These are phyloP conservation scores for Dryas octopetala DNA, from an alignment of 306 rosid genomes.

Conservation along the genomic window DNA sequence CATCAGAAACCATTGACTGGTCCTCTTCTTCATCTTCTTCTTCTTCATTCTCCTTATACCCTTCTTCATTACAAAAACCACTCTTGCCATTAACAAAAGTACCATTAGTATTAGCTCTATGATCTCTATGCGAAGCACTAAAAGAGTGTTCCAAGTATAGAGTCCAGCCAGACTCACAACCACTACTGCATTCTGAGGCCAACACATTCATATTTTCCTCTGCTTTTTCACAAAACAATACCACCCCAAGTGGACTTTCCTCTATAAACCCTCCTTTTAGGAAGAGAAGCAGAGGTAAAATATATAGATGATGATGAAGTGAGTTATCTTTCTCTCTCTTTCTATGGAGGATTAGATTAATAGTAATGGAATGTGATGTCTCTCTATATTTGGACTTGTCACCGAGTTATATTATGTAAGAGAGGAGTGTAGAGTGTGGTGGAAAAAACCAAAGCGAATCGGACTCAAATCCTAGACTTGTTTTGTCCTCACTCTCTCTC, in stretches of 20 bases:
- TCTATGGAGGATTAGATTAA: background rate
- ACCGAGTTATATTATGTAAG: slow-evolving; percentile 30
- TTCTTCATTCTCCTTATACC: slow-evolving; percentile 16
- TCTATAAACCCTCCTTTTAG: slow-evolving; percentile 18
- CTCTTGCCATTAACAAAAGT: background rate
- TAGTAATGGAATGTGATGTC: slow-evolving; percentile 13
- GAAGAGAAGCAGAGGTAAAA: slow-evolving; percentile 22
- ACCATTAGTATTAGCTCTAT: background rate
- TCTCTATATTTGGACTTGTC: slow-evolving; percentile 21
- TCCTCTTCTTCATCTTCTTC: slow-evolving; percentile 63
- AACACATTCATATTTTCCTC: slow-evolving; percentile 51
- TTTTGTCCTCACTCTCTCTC: slow-evolving; percentile 57
- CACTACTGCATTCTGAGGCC: slow-evolving; percentile 78
- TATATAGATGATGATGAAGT: slow-evolving; percentile 23
- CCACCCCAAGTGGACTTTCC: slow-evolving; percentile 16
- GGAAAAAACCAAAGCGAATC: slow-evolving; percentile 42
- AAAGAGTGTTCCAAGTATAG: slow-evolving; percentile 74
- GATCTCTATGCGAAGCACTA: slow-evolving; percentile 38
- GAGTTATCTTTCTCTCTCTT: slow-evolving; percentile 13
- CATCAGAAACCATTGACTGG: slow-evolving; percentile 97
- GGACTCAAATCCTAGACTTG: slow-evolving; percentile 46
- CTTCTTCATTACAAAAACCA: slow-evolving; percentile 31
- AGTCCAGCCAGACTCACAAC: slow-evolving; percentile 99
- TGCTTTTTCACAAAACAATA: slow-evolving; percentile 7
- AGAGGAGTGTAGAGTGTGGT: slow-evolving; percentile 24